Evolutionary conservation across 2,329 filamentous ascomycete species (phyloP), one percentile per base, ranked within the genome.

Genomic region (Hypoxylon sp.): DNA sequence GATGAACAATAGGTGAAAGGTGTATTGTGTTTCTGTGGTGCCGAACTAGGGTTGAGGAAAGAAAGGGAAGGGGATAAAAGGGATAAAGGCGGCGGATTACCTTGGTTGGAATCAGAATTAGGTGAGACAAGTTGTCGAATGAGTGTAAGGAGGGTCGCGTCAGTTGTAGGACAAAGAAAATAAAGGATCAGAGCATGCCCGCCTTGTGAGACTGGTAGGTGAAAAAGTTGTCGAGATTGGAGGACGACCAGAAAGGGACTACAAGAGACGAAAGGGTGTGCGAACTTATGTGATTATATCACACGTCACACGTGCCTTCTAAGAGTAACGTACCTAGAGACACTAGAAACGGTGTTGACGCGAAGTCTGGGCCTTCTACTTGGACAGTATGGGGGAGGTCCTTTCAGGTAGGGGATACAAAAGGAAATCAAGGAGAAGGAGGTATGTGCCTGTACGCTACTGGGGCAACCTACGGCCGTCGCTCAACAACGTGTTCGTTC

Each of bases 191-290:
- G 32, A 54, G 29, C 21, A 50, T 45, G 29, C 45, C 39, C 39
- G 27, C 8, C 4, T 57, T 58, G 58, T 60, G 61, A 55, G 55
- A 63, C 52, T 53, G 19, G 34, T 66, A 66, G 59, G 66, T 61
- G 32, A 39, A 32, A 34, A 48, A 25, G 41, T 32, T 37, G 19
- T 16, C 25, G 58, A 30, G 27, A 21, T 27, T 37, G 30, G 43
- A 55, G 25, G 37, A 25, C 19, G 41, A 25, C 41, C 27, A 21
- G 30, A 53, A 39, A 27, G 16, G 25, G 32, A 55, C 32, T 25
- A 59, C 29, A 11, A 59, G 6, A 23, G 30, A 19, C 8, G 43
- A 50, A 43, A 14, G 7, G 7, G 19, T 11, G 25, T 12, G 9
- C 19, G 5, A 50, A 53, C 54, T 63, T 63, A 58, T 54, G 16